phyloP scores from a whole-genome alignment of 257 asterid genomes.

The Avicennia marina region DNA sequence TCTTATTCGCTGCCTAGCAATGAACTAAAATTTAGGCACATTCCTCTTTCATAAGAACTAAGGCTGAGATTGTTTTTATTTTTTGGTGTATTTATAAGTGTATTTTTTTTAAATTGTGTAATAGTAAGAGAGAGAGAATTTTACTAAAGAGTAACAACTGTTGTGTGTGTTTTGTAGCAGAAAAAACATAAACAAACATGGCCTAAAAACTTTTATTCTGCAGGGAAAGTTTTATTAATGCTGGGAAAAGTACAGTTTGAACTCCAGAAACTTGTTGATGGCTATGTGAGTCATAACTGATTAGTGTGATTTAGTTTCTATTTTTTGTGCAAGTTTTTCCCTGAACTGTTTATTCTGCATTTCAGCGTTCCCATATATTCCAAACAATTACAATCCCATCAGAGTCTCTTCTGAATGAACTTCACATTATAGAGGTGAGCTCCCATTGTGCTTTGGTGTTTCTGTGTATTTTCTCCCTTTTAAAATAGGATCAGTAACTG shows the following conservation, averaged over 20 bases:
- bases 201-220: conserved; percentile 3
- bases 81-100: no score
- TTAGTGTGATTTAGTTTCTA: conserved; percentile 1
- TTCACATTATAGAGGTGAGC: conserved; percentile 76
- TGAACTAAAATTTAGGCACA: no score
- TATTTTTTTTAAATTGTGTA: no score
- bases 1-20: no score
- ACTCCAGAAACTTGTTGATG: conserved; percentile 54
- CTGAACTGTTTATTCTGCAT: conserved; percentile 19
- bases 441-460: conserved; percentile 3
- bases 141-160: no score
- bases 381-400: conserved; percentile 82
- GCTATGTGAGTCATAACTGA: conserved; percentile 40
- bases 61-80: no score
- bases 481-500: conserved; percentile 3
- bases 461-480: background rate
- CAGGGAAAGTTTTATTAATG: conserved; percentile 48
- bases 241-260: conserved; percentile 54
- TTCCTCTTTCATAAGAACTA: background rate
- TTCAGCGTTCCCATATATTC: conserved; percentile 83
- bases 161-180: no score
- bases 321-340: conserved; percentile 1
- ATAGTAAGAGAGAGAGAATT: no score
- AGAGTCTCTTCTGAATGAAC: conserved; percentile 86
- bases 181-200: no score